phyloP scores from a whole-genome alignment of 2,329 filamentous ascomycete species.

The Aspergillus ochraceus region DNA sequence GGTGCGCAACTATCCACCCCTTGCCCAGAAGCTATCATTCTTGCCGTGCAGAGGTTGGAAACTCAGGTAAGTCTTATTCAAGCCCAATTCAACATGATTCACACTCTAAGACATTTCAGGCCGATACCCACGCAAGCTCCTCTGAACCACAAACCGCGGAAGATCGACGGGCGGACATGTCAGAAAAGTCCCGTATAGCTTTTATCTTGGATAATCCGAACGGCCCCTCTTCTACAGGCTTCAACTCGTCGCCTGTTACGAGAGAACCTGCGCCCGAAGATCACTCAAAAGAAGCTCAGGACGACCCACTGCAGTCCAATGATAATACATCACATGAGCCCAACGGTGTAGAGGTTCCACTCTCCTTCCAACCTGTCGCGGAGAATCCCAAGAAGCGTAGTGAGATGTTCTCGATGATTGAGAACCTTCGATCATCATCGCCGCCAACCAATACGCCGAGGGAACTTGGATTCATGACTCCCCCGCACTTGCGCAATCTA shows the following conservation, averaged over 20 bases:
- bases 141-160: background rate
- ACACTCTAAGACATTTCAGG: constrained; percentile 5
- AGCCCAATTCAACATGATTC: constrained; percentile 5
- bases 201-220: constrained; percentile 18
- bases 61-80: constrained; percentile 16
- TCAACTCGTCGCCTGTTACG: constrained; percentile 32
- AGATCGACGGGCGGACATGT: constrained; percentile 5
- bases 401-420: constrained; percentile 66
- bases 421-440: constrained; percentile 60
- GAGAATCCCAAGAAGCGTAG: constrained; percentile 71
- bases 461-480: constrained; percentile 29
- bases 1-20: constrained; percentile 58
- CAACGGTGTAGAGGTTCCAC: constrained; percentile 64
- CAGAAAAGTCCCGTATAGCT: constrained; percentile 15
- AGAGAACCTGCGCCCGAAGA: constrained; percentile 20
- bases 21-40: constrained; percentile 66
- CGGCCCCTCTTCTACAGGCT: constrained; percentile 10
- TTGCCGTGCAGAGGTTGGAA: constrained; percentile 34
- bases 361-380: constrained; percentile 44
- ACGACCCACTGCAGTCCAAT: constrained; percentile 46
- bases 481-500: constrained; percentile 28
- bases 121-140: background rate
- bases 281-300: constrained; percentile 31
- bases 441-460: constrained; percentile 28
- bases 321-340: constrained; percentile 66